Conservation (phyloP, 2,329 filamentous ascomycete species). For the Diplodia intermedia region DNA sequence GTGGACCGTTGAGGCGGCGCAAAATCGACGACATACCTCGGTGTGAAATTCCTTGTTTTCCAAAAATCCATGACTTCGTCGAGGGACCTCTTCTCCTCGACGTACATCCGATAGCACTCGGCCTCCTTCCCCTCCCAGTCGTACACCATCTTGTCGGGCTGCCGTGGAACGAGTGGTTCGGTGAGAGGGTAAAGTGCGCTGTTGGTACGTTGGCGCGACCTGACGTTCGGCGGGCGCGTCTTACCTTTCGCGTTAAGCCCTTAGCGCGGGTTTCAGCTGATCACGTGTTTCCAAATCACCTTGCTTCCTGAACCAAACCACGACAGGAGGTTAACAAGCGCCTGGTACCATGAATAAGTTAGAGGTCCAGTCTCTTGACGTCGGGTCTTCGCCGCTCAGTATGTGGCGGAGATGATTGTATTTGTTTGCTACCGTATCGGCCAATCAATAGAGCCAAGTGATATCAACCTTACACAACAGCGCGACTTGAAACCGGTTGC, state of each 20-base stretch:
- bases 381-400: not conserved
- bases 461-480: constrained; percentile 6
- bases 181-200: constrained; percentile 19
- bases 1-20: constrained; percentile 23
- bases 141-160: constrained; percentile 26
- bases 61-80: constrained; percentile 61
- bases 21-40: constrained; percentile 31
- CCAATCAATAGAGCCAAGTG: not conserved
- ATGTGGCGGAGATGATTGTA: not conserved
- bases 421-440: not conserved
- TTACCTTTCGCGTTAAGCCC: not conserved
- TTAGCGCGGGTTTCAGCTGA: not conserved
- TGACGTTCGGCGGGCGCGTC: constrained; percentile 13
- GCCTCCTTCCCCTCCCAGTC: constrained; percentile 69
- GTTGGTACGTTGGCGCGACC: constrained; percentile 23
- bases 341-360: not conserved
- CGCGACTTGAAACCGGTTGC: not conserved
- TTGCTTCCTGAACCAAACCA: not conserved
- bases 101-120: constrained; percentile 58
- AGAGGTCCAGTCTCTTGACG: no score
- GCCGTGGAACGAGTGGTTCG: not conserved
- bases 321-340: not conserved
- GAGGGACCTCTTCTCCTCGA: not conserved
- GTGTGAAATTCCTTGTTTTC: constrained; percentile 48
- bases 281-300: constrained; percentile 11